phyloP scores from a whole-genome alignment of 805 yeast species.

The Zygosaccharomyces kombuchaensis region DNA sequence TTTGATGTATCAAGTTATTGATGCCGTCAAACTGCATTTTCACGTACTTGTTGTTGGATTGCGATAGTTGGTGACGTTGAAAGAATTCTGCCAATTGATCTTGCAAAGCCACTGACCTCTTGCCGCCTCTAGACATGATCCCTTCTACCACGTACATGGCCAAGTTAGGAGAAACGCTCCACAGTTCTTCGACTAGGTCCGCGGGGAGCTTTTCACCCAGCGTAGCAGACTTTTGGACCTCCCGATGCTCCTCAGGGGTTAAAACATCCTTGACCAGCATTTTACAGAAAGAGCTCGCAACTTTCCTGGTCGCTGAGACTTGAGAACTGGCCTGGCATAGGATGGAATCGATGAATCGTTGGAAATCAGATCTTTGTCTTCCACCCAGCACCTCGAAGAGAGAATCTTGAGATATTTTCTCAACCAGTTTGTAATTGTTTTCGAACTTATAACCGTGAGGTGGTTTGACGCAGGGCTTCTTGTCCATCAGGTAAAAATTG shows the following conservation, averaged over 20 bases:
- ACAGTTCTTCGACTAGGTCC: conserved; percentile 21
- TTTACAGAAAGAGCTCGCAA: conserved; percentile 20
- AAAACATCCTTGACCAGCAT: conserved; percentile 19
- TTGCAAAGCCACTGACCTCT: conserved; percentile 8
- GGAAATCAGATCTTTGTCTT: conserved; percentile 18
- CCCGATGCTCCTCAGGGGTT: conserved; percentile 14
- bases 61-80: conserved; percentile 18
- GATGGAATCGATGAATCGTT: conserved; percentile 17
- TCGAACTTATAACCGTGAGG: conserved; percentile 8
- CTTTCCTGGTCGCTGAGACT: conserved; percentile 4
- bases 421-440: conserved; percentile 20
- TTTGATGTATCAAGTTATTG: conserved; percentile 34
- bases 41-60: conserved; percentile 18
- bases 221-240: conserved; percentile 10
- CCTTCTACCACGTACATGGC: conserved; percentile 23
- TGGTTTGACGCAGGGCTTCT: conserved; percentile 36
- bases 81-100: conserved; percentile 24
- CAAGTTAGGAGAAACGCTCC: conserved; percentile 30
- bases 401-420: conserved; percentile 4
- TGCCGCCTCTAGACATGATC: conserved; percentile 13
- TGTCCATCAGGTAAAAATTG: conserved; percentile 41
- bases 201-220: conserved; percentile 17
- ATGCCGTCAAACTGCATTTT: conserved; percentile 35
- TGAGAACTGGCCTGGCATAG: conserved; percentile 25
- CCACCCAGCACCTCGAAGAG: conserved; percentile 17